Evolutionary conservation across 192 early-diverging fungal genomes (phyloP), one percentile per base, ranked within the genome.

Genomic region (Linnemannia elongata): DNA sequence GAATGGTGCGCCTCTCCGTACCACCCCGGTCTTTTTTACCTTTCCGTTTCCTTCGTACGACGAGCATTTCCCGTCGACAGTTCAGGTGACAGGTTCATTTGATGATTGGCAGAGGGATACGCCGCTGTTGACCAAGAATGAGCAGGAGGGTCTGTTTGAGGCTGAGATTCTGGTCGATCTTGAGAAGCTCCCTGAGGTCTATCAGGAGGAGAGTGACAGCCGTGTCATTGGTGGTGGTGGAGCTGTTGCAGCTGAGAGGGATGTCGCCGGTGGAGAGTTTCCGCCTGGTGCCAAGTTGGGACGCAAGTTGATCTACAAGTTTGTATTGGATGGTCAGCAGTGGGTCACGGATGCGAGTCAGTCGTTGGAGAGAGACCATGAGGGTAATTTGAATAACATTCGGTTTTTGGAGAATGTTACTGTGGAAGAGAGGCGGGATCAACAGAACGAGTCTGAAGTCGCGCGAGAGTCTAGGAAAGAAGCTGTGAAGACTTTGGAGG

Each of bases 351-450:
- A 80, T 9, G 71, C 71, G 13, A 39, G 33, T 6, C 79, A 80
- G 35, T 38, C 45, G 39, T 35, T 63, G 9, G 79, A 80, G 42
- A 45, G 79, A 2, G 79, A 80, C 42, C 36, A 68, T 73, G 79
- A 72, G 69, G 78, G 79, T 38, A 80, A 80, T 7, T 4, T 80
- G 55, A 80, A 80, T 57, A 80, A 80, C 55, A 42, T 80, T 35
- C 42, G 54, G 27, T 80, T 80, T 27, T 30, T 80, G 18, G 55
- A 68, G 79, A 71, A 80, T 45, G 20, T 73, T 0, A 66, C 79
- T 36, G 33, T 2, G 6, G n/a, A 20, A 0, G 77, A 70, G 47
- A 70, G 17, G 17, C 18, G 35, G 15, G 6, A 41, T 24, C 8
- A 69, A 3, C 44, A 74, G 47, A 33, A 36, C 54, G 13, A 36